Percentiles rank a stretch among this genome's conserved stretches.
Evolutionary conservation across 345 rosid genomes (phyloP).

Genomic region (Salix exigua): DNA sequence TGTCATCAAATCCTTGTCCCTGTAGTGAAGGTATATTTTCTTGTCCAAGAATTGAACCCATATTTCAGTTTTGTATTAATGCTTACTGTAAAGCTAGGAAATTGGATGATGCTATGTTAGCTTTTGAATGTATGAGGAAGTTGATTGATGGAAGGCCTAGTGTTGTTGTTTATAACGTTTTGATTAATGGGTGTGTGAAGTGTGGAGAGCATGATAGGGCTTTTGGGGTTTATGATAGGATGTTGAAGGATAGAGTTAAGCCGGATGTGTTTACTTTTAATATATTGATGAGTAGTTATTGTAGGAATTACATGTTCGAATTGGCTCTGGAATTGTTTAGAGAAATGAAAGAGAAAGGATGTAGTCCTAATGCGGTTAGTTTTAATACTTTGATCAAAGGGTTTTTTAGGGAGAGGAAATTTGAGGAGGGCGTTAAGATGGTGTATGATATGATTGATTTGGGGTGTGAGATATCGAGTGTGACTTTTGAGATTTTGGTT

Average conservation of each 20-base stretch:
- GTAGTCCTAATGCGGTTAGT: slow-evolving; percentile 71
- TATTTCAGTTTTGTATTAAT: slow-evolving; percentile 50
- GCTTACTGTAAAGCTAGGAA: slow-evolving; percentile 58
- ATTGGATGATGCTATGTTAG: slow-evolving; percentile 46
- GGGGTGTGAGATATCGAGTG: slow-evolving; percentile 52
- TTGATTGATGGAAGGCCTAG: slow-evolving; percentile 66
- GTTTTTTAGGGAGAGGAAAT: slow-evolving; percentile 52
- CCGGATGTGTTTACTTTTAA: slow-evolving; percentile 76
- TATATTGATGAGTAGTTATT: slow-evolving; percentile 64
- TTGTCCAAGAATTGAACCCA: slow-evolving; percentile 63
- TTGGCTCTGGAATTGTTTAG: slow-evolving; percentile 61
- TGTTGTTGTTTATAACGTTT: slow-evolving; percentile 50
- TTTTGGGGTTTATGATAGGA: slow-evolving; percentile 46
- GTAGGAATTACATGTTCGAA: slow-evolving; percentile 45
- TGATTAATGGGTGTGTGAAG: slow-evolving; percentile 70
- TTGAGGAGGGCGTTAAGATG: slow-evolving; percentile 64
- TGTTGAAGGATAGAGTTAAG: slow-evolving; percentile 60
- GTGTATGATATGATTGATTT: slow-evolving; percentile 78
- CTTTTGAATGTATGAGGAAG: slow-evolving; percentile 63
- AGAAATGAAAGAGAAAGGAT: slow-evolving; percentile 73
- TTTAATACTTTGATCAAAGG: slow-evolving; percentile 80
- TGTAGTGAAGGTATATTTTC: slow-evolving; percentile 88
- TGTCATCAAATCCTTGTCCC: slow-evolving; percentile 66
- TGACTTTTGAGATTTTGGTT: slow-evolving; percentile 79
- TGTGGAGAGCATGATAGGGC: slow-evolving; percentile 46